Conservation (phyloP, 73 alveolate species). For the Paramecium pentaurelia region DNA sequence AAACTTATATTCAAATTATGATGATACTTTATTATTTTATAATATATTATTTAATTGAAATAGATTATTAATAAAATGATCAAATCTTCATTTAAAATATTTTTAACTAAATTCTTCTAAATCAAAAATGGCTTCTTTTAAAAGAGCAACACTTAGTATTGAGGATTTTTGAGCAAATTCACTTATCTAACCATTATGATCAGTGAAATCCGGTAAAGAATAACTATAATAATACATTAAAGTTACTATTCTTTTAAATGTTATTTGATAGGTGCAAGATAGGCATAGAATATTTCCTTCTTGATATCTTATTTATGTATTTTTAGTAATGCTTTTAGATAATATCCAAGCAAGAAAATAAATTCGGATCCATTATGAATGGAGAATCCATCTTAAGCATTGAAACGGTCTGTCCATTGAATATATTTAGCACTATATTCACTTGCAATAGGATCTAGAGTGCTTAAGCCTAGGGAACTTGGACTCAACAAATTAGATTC, state of each 20-base stretch:
- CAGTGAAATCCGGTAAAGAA: constrained; percentile 64
- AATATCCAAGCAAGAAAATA: constrained; percentile 64
- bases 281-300: constrained; percentile 49
- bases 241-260: constrained; percentile 13
- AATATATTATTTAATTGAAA: neutral
- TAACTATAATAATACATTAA: neutral
- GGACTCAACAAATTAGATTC: constrained; percentile 59
- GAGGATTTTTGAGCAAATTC: constrained; percentile 49
- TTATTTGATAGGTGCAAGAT: neutral
- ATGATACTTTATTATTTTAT: no score
- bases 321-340: constrained; percentile 54
- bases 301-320: constrained; percentile 32
- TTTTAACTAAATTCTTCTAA: constrained; percentile 10
- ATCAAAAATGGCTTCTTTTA: constrained; percentile 55
- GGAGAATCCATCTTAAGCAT: constrained; percentile 61
- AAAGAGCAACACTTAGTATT: constrained; percentile 57
- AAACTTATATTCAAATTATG: no score
- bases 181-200: constrained; percentile 47
- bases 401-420: constrained; percentile 27
- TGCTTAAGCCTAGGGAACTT: constrained; percentile 60
- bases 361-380: constrained; percentile 66
- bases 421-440: constrained; percentile 55
- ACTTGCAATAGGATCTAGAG: constrained; percentile 46
- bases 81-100: neutral
- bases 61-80: neutral